Conservation (phyloP, 805 yeast genomes). For the Wickerhamomyces sydowiorum region DNA sequence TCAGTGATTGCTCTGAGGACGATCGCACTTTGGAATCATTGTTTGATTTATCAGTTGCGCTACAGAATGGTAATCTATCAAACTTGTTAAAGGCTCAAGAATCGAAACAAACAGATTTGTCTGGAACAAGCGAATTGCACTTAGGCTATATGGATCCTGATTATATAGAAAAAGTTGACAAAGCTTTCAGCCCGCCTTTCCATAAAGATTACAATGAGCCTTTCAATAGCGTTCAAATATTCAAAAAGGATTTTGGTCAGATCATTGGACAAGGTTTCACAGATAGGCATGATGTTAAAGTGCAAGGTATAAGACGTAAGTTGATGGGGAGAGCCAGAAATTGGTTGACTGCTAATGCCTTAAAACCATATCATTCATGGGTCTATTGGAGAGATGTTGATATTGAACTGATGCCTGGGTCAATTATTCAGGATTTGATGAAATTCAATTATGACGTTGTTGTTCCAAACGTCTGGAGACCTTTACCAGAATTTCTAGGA, state of each 20-base stretch:
- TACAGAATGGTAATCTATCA: conserved; percentile 67
- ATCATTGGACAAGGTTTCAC: conserved; percentile 79
- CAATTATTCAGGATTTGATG: conserved; percentile 72
- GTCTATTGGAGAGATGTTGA: conserved; percentile 90
- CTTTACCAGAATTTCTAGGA: conserved; percentile 86
- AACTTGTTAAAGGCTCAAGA: conserved; percentile 36
- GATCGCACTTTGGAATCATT: conserved; percentile 64
- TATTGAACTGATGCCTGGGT: conserved; percentile 75
- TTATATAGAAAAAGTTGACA: conserved; percentile 50
- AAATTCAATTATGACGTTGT: conserved; percentile 62
- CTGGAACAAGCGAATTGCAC: conserved; percentile 58
- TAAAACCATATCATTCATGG: conserved; percentile 85
- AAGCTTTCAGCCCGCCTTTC: conserved; percentile 61
- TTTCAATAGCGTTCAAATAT: conserved; percentile 75
- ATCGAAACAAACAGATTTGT: conserved; percentile 30
- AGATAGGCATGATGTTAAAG: conserved; percentile 80
- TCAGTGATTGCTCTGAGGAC: conserved; percentile 67
- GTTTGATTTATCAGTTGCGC: conserved; percentile 55
- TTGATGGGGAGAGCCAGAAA: conserved; percentile 85
- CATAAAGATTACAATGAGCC: conserved; percentile 60
- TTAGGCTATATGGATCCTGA: conserved; percentile 63
- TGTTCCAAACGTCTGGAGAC: conserved; percentile 94
- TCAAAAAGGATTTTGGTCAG: conserved; percentile 79
- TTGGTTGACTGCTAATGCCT: conserved; percentile 70
- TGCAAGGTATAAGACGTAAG: conserved; percentile 79